phyloP scores from a whole-genome alignment of 345 rosid genomes.

The Cochlearia excelsa region DNA sequence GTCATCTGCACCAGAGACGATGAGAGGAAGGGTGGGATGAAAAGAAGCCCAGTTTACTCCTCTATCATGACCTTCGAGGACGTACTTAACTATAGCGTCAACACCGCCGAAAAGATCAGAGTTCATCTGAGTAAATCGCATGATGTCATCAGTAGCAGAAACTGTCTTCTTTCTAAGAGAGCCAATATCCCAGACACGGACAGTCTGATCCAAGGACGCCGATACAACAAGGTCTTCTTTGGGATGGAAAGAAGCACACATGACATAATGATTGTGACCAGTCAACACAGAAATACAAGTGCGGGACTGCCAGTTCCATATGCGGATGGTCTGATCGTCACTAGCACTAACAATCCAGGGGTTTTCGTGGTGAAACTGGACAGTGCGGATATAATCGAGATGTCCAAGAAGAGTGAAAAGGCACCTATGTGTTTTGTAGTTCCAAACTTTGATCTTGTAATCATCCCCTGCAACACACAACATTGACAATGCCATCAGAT shows the following conservation, averaged over 20 bases:
- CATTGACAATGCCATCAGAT: not conserved
- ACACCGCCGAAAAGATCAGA: constrained; percentile 90
- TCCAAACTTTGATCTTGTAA: constrained; percentile 98
- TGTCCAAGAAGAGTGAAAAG: constrained; percentile 95
- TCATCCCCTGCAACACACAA: constrained; percentile 71
- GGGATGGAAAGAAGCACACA: constrained; percentile 97
- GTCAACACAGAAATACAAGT: constrained; percentile 93
- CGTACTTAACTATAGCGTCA: constrained; percentile 93
- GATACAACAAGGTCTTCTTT: constrained; percentile 97
- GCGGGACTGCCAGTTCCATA: constrained; percentile 99
- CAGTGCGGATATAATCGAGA: constrained; percentile 94
- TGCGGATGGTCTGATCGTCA: constrained; percentile 95
- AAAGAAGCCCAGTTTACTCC: constrained; percentile 99
- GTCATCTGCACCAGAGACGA: constrained; percentile 98
- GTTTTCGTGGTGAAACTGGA: constrained; percentile 92
- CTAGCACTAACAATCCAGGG: constrained; percentile 99
- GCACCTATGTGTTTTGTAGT: constrained; percentile 84
- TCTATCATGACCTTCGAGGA: constrained; percentile 95
- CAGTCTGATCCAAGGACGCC: constrained; percentile 94
- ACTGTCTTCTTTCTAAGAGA: constrained; percentile 81
- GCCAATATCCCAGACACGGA: constrained; percentile 97
- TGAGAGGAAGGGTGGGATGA: constrained; percentile 90
- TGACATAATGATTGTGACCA: constrained; percentile 97
- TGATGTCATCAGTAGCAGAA: constrained; percentile 87
- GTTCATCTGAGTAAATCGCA: constrained; percentile 89